Evolutionary conservation across 768 basidiomycete genomes (phyloP).

Genomic region (Mycena rebaudengoi): DNA sequence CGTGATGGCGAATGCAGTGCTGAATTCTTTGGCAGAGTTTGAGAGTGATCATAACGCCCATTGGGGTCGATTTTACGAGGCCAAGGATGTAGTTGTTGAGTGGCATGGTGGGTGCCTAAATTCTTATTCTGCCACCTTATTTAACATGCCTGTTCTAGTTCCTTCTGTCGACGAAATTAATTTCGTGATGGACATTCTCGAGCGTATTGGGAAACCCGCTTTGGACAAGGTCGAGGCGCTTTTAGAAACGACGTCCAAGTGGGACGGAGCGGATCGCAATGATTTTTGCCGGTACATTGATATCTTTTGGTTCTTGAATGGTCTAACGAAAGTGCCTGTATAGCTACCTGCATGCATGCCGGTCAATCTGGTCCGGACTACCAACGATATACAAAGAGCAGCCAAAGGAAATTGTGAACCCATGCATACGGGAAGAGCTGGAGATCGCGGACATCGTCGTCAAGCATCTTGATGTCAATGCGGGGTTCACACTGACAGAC

Average conservation of each 20-base stretch:
- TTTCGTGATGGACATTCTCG: slow-evolving; percentile 82
- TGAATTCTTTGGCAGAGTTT: slow-evolving; percentile 55
- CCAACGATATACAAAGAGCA: slow-evolving; percentile 71
- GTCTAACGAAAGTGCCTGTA: no score
- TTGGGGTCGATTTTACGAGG: slow-evolving; percentile 85
- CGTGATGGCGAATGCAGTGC: slow-evolving; percentile 14
- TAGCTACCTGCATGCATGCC: slow-evolving; percentile 75
- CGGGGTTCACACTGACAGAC: slow-evolving; percentile 80
- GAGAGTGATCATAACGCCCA: slow-evolving; percentile 66
- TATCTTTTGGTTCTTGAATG: no score
- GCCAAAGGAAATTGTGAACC: slow-evolving; percentile 63
- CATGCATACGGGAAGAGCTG: slow-evolving; percentile 65
- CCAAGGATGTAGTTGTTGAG: slow-evolving; percentile 81
- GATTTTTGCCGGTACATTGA: slow-evolving; percentile 93
- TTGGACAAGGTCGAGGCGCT: slow-evolving; percentile 74
- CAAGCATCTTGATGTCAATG: slow-evolving; percentile 69
- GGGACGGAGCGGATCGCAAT: slow-evolving; percentile 75
- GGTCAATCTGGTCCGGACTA: slow-evolving; percentile 82
- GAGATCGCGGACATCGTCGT: slow-evolving; percentile 80
- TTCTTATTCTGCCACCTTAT: not conserved
- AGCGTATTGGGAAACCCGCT: slow-evolving; percentile 69
- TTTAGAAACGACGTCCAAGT: slow-evolving; percentile 59
- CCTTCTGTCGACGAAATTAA: slow-evolving; percentile 76
- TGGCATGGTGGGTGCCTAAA: slow-evolving; percentile 78
- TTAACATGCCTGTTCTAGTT: slow-evolving; percentile 42